A percentile compares a stretch with the other conserved stretches of the same genome.
Conservation (phyloP, 805 yeast species). For the Spencermartinsiella europaea region DNA sequence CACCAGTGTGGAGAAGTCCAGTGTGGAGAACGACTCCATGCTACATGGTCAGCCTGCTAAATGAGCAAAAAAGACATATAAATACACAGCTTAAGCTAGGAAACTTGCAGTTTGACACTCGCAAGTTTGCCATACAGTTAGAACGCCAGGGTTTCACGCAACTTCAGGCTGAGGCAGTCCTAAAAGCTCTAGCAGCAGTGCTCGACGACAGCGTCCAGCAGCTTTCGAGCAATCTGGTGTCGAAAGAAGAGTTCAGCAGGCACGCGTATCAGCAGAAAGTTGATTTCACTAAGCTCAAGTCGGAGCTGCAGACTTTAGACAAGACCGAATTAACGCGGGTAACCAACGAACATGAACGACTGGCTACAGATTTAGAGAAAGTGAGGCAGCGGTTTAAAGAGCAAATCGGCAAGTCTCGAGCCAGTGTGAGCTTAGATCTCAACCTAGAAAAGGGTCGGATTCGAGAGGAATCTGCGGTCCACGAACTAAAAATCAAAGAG, state of each 20-base stretch:
- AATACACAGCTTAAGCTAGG: conserved; percentile 13
- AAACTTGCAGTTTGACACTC: conserved; percentile 61
- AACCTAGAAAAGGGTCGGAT: conserved; percentile 93
- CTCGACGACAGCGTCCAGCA: conserved; percentile 74
- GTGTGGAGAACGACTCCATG: too few relatives aligned
- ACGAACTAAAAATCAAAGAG: conserved; percentile 89
- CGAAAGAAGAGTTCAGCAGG: conserved; percentile 75
- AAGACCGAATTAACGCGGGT: conserved; percentile 76
- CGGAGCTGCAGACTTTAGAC: conserved; percentile 85
- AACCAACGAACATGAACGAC: conserved; percentile 80
- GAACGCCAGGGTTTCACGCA: conserved; percentile 66
- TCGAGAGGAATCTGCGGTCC: conserved; percentile 87
- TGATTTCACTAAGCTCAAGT: conserved; percentile 90
- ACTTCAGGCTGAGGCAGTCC: conserved; percentile 76
- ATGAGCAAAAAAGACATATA: not conserved
- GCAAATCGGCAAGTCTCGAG: conserved; percentile 84
- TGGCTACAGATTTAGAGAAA: conserved; percentile 80
- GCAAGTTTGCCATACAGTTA: conserved; percentile 61
- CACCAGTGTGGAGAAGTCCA: too few relatives aligned
- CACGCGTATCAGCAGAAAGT: conserved; percentile 94
- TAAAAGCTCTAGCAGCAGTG: conserved; percentile 65
- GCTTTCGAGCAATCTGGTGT: conserved; percentile 72
- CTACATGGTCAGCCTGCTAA: too few relatives aligned
- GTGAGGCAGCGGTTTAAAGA: conserved; percentile 80
- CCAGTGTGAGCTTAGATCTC: conserved; percentile 84